phyloP scores from a whole-genome alignment of 2,329 filamentous ascomycete species.

The Helotiales sp. region DNA sequence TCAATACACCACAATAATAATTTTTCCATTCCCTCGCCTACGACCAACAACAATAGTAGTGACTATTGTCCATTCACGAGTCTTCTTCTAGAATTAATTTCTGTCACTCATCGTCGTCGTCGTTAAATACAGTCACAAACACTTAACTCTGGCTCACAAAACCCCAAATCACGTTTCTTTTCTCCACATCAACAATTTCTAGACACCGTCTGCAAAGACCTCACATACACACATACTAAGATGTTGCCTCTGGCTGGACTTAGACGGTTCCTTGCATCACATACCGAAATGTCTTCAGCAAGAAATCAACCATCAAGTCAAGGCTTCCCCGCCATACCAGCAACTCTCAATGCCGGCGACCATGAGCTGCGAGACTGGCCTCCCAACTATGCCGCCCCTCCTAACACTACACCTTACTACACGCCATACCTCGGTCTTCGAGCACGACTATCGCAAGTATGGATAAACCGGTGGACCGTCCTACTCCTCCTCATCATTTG shows the following conservation, averaged over 20 bases:
- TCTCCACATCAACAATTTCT: conserved; percentile 9
- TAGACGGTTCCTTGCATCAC: conserved; percentile 39
- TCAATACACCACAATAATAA: conserved; percentile 32
- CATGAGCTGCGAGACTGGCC: conserved; percentile 41
- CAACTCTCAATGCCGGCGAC: conserved; percentile 38
- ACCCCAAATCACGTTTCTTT: neutral
- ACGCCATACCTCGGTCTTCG: conserved; percentile 93
- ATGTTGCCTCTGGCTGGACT: conserved; percentile 43
- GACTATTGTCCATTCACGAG: conserved; percentile 28
- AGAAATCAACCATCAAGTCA: conserved; percentile 36
- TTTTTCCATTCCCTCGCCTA: conserved; percentile 11
- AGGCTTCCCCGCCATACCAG: conserved; percentile 46
- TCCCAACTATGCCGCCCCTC: conserved; percentile 26
- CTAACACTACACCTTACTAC: conserved; percentile 69
- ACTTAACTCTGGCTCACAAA: conserved; percentile 16
- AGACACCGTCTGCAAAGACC: conserved; percentile 16
- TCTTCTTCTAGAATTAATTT: conserved; percentile 27
- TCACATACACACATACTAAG: conserved; percentile 35
- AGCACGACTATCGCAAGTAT: conserved; percentile 90
- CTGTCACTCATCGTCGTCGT: conserved; percentile 16
- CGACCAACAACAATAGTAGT: conserved; percentile 25
- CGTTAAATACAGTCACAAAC: conserved; percentile 20
- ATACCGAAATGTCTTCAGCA: conserved; percentile 43
- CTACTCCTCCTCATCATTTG: conserved; percentile 84
- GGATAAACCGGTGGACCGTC: conserved; percentile 97